phyloP scores from a whole-genome alignment of 805 yeast species.

The Barnettozyma californica region DNA sequence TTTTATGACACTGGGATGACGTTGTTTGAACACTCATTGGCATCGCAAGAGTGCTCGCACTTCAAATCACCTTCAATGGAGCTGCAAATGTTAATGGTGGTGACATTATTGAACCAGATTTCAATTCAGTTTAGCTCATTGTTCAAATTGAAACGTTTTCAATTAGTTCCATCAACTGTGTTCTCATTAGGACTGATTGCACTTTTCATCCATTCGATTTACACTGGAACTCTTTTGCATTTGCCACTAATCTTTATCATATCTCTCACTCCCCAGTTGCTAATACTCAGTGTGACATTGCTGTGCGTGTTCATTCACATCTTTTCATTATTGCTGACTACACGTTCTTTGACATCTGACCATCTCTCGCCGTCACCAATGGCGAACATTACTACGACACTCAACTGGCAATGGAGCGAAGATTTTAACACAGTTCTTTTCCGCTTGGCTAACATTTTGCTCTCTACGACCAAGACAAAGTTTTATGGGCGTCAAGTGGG shows the following conservation, averaged over 20 bases:
- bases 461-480: not conserved
- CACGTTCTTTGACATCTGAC: slow-evolving; percentile 31
- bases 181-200: slow-evolving; percentile 49
- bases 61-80: slow-evolving; percentile 41
- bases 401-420: slow-evolving; percentile 39
- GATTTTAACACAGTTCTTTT: slow-evolving; percentile 42
- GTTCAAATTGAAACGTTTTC: slow-evolving; percentile 43
- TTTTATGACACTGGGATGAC: slow-evolving; percentile 64
- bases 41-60: slow-evolving; percentile 66
- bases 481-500: slow-evolving; percentile 1
- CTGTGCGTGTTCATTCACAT: slow-evolving; percentile 50
- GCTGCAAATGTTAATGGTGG: slow-evolving; percentile 42
- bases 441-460: not conserved
- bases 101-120: slow-evolving; percentile 54
- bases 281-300: slow-evolving; percentile 43
- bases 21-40: slow-evolving; percentile 68
- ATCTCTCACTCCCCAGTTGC: slow-evolving; percentile 64
- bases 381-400: slow-evolving; percentile 33
- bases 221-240: slow-evolving; percentile 35
- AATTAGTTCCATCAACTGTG: slow-evolving; percentile 59
- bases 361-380: slow-evolving; percentile 28
- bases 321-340: slow-evolving; percentile 50
- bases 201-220: slow-evolving; percentile 39
- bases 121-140: slow-evolving; percentile 60
- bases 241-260: slow-evolving; percentile 53